phyloP scores from a whole-genome alignment of 345 rosid species.

The Eucalyptus fibrosa region DNA sequence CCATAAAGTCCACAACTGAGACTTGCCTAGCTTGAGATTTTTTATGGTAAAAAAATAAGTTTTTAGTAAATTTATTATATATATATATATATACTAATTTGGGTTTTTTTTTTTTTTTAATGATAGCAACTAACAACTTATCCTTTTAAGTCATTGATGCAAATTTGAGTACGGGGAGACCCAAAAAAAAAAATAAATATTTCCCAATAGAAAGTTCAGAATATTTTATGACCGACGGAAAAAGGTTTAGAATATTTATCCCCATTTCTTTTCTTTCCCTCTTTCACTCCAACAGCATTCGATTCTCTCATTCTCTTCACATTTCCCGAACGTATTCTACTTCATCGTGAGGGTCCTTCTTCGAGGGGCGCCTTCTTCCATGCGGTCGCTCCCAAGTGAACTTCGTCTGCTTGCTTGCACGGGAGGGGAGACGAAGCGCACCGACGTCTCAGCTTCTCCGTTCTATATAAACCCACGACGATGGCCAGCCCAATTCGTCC shows the following conservation, averaged over 20 bases:
- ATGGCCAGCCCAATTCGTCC: neutral
- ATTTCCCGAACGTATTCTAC: neutral
- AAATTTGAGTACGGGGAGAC: neutral
- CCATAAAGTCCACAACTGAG: no score
- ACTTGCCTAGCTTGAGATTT: accelerated
- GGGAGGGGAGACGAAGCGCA: neutral
- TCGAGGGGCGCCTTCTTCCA: neutral
- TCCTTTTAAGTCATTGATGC: neutral
- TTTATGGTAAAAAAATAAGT: accelerated
- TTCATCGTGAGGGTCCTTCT: neutral
- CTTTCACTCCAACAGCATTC: neutral
- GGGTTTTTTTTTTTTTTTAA: no score
- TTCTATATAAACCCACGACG: neutral
- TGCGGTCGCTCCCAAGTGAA: neutral
- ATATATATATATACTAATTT: accelerated
- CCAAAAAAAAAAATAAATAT: neutral
- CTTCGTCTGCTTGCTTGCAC: neutral
- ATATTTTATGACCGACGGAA: neutral
- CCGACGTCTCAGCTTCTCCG: neutral
- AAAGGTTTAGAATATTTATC: neutral
- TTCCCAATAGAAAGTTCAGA: neutral
- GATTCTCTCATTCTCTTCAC: neutral
- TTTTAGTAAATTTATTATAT: accelerated
- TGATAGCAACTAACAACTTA: no score
- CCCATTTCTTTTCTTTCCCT: neutral